phyloP scores from a whole-genome alignment of 257 asterid genomes.

The Solanum microdontum region DNA sequence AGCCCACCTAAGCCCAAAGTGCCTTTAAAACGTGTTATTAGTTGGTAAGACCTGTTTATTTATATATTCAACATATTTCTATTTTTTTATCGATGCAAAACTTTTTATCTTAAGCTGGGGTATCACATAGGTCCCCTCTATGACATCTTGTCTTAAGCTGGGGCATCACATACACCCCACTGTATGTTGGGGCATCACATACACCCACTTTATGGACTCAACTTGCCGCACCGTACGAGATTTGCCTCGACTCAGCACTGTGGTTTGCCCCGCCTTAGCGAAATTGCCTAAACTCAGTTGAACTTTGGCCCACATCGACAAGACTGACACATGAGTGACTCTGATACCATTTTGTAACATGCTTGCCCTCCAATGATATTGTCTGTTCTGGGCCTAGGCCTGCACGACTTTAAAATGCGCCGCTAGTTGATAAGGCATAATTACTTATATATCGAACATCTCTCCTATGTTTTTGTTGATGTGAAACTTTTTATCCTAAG shows the following conservation, averaged over 20 bases:
- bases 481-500: neutral
- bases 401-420: neutral
- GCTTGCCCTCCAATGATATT: neutral
- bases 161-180: too few species aligned
- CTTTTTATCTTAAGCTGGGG: neutral
- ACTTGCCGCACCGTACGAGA: neutral
- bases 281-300: too few species aligned
- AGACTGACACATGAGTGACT: neutral
- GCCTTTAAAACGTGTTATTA: neutral
- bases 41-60: too few species aligned
- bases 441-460: neutral
- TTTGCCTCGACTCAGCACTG: neutral
- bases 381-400: neutral
- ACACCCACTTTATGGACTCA: neutral
- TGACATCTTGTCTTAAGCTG: too few species aligned
- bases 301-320: neutral
- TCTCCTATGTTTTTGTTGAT: neutral
- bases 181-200: neutral
- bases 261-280: too few species aligned
- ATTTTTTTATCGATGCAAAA: neutral
- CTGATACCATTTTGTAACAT: neutral
- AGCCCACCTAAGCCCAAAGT: neutral
- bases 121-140: neutral
- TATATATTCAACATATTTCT: too few species aligned
- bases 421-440: neutral